Evolutionary conservation across 495 filamentous ascomycete species (phyloP).

Genomic region (Penicillium mononematosum): DNA sequence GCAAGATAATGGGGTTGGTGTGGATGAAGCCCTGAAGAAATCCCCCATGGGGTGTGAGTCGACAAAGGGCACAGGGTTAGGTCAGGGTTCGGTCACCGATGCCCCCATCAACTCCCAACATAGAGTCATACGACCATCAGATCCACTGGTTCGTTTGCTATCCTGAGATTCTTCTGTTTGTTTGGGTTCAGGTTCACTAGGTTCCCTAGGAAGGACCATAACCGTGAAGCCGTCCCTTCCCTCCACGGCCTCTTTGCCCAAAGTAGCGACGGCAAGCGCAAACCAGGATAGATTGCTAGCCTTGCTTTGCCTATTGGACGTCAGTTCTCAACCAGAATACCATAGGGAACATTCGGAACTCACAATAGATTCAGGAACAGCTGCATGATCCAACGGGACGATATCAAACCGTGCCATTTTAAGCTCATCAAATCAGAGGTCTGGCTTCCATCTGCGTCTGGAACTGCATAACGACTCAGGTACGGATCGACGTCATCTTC

Average conservation of each 20-base stretch:
- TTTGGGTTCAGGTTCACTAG: neutral
- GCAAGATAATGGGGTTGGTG: neutral
- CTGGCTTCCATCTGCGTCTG: conserved; percentile 36
- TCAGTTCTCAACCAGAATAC: conserved; percentile 5
- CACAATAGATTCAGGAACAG: conserved; percentile 44
- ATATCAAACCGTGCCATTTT: conserved; percentile 50
- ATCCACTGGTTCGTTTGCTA: neutral
- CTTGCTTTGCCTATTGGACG: conserved; percentile 8
- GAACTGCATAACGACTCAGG: conserved; percentile 75
- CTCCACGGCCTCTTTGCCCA: conserved; percentile 41
- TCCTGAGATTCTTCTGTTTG: neutral
- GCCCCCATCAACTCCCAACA: conserved; percentile 8
- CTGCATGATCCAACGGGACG: conserved; percentile 40
- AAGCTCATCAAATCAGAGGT: conserved; percentile 37
- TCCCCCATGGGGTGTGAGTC: neutral
- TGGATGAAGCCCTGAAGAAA: neutral
- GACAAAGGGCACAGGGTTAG: neutral
- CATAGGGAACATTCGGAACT: conserved; percentile 16
- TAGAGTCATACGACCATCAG: neutral
- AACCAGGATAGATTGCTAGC: conserved; percentile 34
- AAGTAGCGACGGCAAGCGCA: conserved; percentile 36
- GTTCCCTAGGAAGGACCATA: conserved; percentile 23
- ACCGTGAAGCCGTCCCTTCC: conserved; percentile 49
- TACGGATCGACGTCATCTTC: conserved; percentile 77
- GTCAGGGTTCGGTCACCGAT: conserved; percentile 6